Base-by-base conservation (phyloP, 2,329 filamentous ascomycete genomes). In the Aspergillus bombycis region DNA sequence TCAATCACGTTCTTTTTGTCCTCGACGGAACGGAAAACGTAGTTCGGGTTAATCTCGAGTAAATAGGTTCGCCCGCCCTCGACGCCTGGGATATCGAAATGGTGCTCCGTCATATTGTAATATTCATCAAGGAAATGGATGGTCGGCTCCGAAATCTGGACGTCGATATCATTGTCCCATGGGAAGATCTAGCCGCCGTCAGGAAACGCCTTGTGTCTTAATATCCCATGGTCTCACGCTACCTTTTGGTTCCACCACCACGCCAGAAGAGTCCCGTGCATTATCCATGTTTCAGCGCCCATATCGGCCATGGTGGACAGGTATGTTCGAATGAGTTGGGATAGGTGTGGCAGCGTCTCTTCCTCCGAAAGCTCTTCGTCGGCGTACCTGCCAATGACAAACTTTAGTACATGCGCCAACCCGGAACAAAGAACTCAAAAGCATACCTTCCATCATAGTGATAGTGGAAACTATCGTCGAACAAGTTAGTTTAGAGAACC, bases 221-320 rank as follows among this genome's bases (percentile, higher is more conserved):
- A 36, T 36, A 19, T n/a, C 14, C 12, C 43, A 34, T 60, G 50
- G 55, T 19, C 53, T 14, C 36, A 30, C 67, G 16, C 57, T 62
- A 80, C 79, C 73, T 82, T 82, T 59, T 83, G 80, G 67, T 87
- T 88, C 86, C 86, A 89, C 82, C 84, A 88, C 86, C 86, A 88
- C 41, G 85, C 85, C 19, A 88, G 76, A 46, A 89, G 75, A 7
- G 83, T 84, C 14, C 86, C 86, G 67, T 89, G 86, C 84, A 88
- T 88, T 62, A 89, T 83, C 86, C 86, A 89, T 10, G 86, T 88
- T 67, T 87, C 83, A 4, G 83, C 82, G 16, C 84, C 83, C 36
- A 88, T 80, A 57, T 83, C 79, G 48, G 80, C 75, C 85, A 88
- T 88, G 7, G 84, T 85, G 1, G 78, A 75, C 3, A 87, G 78